Conservation (phyloP, 2,329 filamentous ascomycete genomes). For the Paecilomyces niveus region DNA sequence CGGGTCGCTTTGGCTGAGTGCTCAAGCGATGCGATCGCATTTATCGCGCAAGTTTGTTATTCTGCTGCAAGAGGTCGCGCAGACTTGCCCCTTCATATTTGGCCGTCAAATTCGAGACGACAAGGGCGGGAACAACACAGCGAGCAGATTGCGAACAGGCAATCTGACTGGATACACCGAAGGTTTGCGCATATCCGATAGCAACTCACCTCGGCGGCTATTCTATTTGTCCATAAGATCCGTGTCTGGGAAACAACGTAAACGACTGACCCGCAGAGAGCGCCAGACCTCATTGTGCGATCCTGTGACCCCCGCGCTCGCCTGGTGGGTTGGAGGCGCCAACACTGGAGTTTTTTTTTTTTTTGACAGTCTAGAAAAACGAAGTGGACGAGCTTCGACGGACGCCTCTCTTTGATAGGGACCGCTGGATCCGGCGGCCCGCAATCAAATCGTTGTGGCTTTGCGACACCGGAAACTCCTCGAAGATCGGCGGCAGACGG, state of each 20-base stretch:
- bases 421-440: slow-evolving; percentile 26
- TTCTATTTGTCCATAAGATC: slow-evolving; percentile 5
- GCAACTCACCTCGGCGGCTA: slow-evolving; percentile 5
- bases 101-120: not conserved
- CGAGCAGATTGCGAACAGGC: not conserved
- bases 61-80: not conserved
- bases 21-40: not conserved
- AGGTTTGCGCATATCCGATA: slow-evolving; percentile 5
- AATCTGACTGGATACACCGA: slow-evolving; percentile 5
- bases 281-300: slow-evolving; percentile 6
- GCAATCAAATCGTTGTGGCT: slow-evolving; percentile 18
- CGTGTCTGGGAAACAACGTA: slow-evolving; percentile 7
- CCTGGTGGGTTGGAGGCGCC: not conserved
- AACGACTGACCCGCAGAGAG: not conserved
- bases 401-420: slow-evolving; percentile 19
- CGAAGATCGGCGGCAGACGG: slow-evolving; percentile 2
- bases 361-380: not conserved
- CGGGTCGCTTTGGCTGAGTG: not conserved
- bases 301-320: slow-evolving; percentile 6
- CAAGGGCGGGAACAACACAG: not conserved
- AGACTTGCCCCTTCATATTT: not conserved
- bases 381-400: slow-evolving; percentile 11
- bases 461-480: slow-evolving; percentile 8
- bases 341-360: not conserved
- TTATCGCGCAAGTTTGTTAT: not conserved